These are phyloP conservation scores for Russula foetens DNA, from an alignment of 768 basidiomycete species.

Conservation along the genomic window DNA sequence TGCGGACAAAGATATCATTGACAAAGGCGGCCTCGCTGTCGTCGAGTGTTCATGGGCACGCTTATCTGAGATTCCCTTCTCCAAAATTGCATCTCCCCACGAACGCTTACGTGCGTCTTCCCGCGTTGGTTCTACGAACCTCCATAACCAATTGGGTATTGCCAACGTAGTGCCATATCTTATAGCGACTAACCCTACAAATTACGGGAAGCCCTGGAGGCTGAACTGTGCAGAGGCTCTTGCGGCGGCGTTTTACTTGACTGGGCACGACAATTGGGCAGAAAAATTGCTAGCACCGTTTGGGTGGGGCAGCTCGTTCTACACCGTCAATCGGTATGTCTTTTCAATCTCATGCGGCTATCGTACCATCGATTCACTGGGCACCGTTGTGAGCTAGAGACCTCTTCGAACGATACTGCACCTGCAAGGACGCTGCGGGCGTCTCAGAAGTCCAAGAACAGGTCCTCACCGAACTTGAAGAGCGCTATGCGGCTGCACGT, in stretches of 20 bases:
- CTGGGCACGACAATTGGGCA: conserved; percentile 76
- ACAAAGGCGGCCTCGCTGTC: conserved; percentile 77
- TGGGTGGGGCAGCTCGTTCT: conserved; percentile 89
- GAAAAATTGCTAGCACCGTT: conserved; percentile 73
- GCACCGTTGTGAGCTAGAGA: conserved; percentile 17
- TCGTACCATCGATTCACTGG: background rate
- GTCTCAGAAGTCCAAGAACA: conserved; percentile 52
- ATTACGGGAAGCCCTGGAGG: conserved; percentile 96
- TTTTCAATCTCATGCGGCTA: background rate
- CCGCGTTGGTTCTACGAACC: background rate
- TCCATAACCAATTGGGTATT: background rate
- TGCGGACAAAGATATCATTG: conserved; percentile 73
- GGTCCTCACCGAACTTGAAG: conserved; percentile 63
- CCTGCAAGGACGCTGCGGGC: conserved; percentile 55
- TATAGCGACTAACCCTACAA: conserved; percentile 91
- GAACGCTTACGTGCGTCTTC: conserved; percentile 72
- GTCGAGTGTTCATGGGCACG: conserved; percentile 99
- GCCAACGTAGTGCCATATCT: conserved; percentile 76
- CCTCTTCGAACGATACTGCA: conserved; percentile 62
- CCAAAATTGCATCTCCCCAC: conserved; percentile 87
- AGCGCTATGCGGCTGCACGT: conserved; percentile 50
- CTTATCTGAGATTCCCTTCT: conserved; percentile 89
- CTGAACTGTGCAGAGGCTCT: conserved; percentile 93
- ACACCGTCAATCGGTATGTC: conserved; percentile 69
- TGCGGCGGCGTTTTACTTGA: conserved; percentile 92